Conservation (phyloP, 805 yeast genomes). For the Middelhovenomyces tepae region DNA sequence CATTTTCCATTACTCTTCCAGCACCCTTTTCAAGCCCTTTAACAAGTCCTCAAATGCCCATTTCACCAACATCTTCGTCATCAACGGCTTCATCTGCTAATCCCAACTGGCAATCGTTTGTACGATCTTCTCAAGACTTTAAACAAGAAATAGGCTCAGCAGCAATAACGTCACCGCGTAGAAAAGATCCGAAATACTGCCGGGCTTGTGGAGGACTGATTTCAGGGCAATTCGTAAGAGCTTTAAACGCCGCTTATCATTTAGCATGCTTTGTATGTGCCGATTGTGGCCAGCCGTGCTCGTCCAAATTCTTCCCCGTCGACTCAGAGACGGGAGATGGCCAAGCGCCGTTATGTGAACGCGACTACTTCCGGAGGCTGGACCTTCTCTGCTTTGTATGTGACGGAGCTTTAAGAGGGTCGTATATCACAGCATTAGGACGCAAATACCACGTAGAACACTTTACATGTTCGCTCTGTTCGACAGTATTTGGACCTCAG, state of each 20-base stretch:
- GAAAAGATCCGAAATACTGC: slow-evolving; percentile 32
- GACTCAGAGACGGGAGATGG: slow-evolving; percentile 27
- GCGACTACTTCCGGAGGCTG: slow-evolving; percentile 79
- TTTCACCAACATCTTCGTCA: no score
- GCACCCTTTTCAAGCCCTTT: no score
- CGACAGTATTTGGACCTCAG: slow-evolving; percentile 76
- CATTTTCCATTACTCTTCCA: no score
- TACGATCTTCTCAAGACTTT: no score
- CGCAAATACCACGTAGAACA: slow-evolving; percentile 91
- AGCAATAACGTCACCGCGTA: no score
- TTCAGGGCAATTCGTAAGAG: slow-evolving; percentile 75
- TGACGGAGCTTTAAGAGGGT: slow-evolving; percentile 77
- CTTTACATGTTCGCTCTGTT: slow-evolving; percentile 83
- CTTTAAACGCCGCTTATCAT: slow-evolving; percentile 71
- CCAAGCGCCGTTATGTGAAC: slow-evolving; percentile 71
- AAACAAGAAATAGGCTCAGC: no score
- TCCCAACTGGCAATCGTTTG: slow-evolving; percentile 4
- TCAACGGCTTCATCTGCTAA: no score
- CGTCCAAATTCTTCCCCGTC: slow-evolving; percentile 81
- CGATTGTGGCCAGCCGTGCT: slow-evolving; percentile 75
- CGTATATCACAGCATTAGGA: slow-evolving; percentile 89
- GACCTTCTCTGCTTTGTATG: slow-evolving; percentile 83
- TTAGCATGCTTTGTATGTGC: slow-evolving; percentile 80
- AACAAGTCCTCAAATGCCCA: no score
- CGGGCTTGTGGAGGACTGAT: slow-evolving; percentile 45